Percentiles rank a stretch among this genome's conserved stretches.
These are phyloP conservation scores for Penicillium soppii DNA, from an alignment of 495 filamentous ascomycete genomes.

Conservation along the genomic window DNA sequence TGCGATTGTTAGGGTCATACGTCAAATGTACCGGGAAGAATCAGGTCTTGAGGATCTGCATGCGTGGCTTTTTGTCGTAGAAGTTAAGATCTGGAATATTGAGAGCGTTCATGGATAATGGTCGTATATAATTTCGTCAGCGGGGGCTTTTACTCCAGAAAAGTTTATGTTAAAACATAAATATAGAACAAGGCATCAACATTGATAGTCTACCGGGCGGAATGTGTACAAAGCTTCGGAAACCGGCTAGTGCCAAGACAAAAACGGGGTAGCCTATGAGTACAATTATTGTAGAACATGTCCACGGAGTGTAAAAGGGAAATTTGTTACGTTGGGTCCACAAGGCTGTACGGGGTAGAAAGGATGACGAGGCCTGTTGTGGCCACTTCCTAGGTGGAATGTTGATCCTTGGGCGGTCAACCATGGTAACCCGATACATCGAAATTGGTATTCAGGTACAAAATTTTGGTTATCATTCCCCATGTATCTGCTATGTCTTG, in stretches of 20 bases:
- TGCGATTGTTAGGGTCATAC: not conserved
- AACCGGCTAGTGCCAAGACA: slow-evolving; percentile 14
- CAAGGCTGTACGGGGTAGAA: slow-evolving; percentile 19
- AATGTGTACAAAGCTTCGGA: not conserved
- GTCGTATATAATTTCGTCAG: not conserved
- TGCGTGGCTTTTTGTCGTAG: not conserved
- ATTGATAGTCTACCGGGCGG: not conserved
- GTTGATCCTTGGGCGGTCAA: slow-evolving; percentile 19
- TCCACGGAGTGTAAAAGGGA: not conserved
- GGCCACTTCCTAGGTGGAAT: slow-evolving; percentile 10
- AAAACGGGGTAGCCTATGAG: slow-evolving; percentile 20
- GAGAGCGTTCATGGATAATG: not conserved
- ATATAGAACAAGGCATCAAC: slow-evolving; percentile 15
- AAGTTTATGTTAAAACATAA: slow-evolving; percentile 14
- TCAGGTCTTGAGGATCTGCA: too few relatives aligned
- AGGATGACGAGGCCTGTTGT: slow-evolving; percentile 21
- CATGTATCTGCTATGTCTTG: too few relatives aligned
- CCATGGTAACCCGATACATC: slow-evolving; percentile 6
- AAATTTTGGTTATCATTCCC: too few relatives aligned
- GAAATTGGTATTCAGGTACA: too few relatives aligned
- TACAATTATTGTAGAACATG: too few relatives aligned
- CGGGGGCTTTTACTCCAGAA: slow-evolving; percentile 2
- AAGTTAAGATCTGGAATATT: not conserved
- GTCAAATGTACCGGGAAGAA: not conserved
- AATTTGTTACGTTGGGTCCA: slow-evolving; percentile 16